These are phyloP conservation scores for Rhizopogon sp. DNA, from an alignment of 768 basidiomycete species.

Conservation along the genomic window DNA sequence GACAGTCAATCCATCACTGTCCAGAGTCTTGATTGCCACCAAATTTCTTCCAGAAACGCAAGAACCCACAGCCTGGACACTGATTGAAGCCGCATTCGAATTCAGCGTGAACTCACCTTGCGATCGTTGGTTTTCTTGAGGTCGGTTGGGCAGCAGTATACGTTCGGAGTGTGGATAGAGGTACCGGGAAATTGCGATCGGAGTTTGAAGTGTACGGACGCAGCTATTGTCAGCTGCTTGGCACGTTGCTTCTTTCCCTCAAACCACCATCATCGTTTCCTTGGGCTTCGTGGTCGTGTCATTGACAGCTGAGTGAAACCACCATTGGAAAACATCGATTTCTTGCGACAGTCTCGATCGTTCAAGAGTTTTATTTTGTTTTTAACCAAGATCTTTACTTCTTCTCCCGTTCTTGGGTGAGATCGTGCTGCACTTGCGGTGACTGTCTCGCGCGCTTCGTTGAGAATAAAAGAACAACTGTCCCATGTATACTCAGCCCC, in stretches of 20 bases:
- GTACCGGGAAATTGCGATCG: conserved; percentile 26
- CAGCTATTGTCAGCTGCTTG: conserved; percentile 20
- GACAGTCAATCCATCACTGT: conserved; percentile 34
- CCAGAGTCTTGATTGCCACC: background rate
- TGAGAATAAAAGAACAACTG: background rate
- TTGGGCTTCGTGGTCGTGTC: conserved; percentile 28
- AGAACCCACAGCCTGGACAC: background rate
- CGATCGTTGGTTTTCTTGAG: conserved; percentile 19
- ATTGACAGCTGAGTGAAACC: conserved; percentile 47
- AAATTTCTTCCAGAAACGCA: conserved; percentile 1
- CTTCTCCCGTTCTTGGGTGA: conserved; percentile 34
- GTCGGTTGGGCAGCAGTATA: conserved; percentile 13
- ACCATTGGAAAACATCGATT: conserved; percentile 35
- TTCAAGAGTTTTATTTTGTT: conserved; percentile 29
- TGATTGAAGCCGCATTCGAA: background rate
- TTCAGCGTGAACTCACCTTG: conserved; percentile 21
- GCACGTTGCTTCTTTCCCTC: conserved; percentile 33
- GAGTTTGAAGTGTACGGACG: conserved; percentile 28
- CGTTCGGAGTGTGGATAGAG: conserved; percentile 4
- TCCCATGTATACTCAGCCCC: conserved; percentile 59
- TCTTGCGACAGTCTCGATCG: conserved; percentile 21
- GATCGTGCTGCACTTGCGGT: conserved; percentile 24
- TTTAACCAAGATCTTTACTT: conserved; percentile 24
- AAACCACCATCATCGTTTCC: conserved; percentile 42
- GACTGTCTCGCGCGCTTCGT: conserved; percentile 1